Conservation (phyloP, 2,329 filamentous ascomycete genomes). For the Colletotrichum coccodes region DNA sequence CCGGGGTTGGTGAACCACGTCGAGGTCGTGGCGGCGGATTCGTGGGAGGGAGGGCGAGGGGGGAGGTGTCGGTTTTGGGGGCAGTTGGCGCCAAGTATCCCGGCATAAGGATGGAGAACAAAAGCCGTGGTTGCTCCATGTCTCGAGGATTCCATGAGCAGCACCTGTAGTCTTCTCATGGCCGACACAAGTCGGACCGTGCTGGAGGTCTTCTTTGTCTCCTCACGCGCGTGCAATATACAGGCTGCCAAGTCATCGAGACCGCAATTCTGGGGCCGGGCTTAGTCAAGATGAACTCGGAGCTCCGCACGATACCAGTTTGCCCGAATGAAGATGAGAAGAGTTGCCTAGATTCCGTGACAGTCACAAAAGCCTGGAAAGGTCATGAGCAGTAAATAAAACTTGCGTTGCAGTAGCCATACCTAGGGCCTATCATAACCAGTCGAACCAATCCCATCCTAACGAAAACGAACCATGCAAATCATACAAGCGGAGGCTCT, state of each 20-base stretch:
- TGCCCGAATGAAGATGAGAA: neutral
- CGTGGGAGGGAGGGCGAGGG: constrained; percentile 59
- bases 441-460: neutral
- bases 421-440: constrained; percentile 11
- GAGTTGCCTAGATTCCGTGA: too few species aligned
- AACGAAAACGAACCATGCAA: constrained; percentile 3
- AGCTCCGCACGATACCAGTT: too few species aligned
- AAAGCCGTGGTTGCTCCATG: too few species aligned
- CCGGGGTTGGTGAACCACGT: constrained; percentile 48
- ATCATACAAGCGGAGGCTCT: constrained; percentile 11
- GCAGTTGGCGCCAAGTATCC: constrained; percentile 19
- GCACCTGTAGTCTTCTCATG: too few species aligned
- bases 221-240: too few species aligned
- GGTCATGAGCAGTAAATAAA: neutral
- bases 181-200: too few species aligned
- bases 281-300: too few species aligned
- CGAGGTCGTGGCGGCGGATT: constrained; percentile 51
- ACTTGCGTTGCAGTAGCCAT: constrained; percentile 25
- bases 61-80: constrained; percentile 57
- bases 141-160: too few species aligned
- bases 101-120: neutral
- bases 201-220: too few species aligned
- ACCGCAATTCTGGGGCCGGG: too few species aligned
- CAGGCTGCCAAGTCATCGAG: too few species aligned
- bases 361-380: neutral